Evolutionary conservation across 208 protist genomes (phyloP).

Genomic region (Borovskyia barvae): DNA sequence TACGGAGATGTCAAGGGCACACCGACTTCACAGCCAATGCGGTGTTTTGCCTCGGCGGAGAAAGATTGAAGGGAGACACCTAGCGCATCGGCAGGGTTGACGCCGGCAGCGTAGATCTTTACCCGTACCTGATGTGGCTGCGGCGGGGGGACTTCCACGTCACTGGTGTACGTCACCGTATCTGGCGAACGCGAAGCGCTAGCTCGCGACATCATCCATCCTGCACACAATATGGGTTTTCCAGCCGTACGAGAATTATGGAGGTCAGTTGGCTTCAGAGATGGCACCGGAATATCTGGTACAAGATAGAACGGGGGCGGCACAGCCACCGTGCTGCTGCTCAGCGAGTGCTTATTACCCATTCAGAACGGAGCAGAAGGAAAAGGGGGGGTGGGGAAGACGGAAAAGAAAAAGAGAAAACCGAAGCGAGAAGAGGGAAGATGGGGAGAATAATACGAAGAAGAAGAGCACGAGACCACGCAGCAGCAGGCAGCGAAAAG

Average conservation of each 20-base stretch:
- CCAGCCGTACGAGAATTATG: conserved; percentile 19
- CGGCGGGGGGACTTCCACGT: conserved; percentile 46
- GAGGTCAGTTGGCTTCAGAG: conserved; percentile 22
- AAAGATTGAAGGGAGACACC: conserved; percentile 20
- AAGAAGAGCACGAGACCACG: too few species aligned
- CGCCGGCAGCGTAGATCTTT: conserved; percentile 61
- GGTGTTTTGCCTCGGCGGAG: background rate
- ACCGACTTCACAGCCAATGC: conserved; percentile 15
- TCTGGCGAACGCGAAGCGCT: conserved; percentile 24
- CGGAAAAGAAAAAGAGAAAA: conserved; percentile 18
- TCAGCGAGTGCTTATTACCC: conserved; percentile 15
- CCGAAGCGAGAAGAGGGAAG: background rate
- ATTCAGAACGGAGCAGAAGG: conserved; percentile 3
- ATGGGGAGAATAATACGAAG: background rate
- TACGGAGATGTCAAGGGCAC: conserved; percentile 49
- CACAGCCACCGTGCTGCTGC: background rate
- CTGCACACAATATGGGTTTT: conserved; percentile 34
- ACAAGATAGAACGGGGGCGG: conserved; percentile 15
- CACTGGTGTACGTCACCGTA: conserved; percentile 30
- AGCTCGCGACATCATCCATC: conserved; percentile 24
- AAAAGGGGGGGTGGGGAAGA: background rate
- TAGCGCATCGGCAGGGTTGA: conserved; percentile 60
- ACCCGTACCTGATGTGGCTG: conserved; percentile 52
- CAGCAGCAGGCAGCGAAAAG: too few species aligned
- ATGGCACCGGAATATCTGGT: conserved; percentile 12